Percentiles rank a stretch among this genome's conserved stretches.
Conservation (phyloP, 129 eudicot species). For the Solidago caesia region DNA sequence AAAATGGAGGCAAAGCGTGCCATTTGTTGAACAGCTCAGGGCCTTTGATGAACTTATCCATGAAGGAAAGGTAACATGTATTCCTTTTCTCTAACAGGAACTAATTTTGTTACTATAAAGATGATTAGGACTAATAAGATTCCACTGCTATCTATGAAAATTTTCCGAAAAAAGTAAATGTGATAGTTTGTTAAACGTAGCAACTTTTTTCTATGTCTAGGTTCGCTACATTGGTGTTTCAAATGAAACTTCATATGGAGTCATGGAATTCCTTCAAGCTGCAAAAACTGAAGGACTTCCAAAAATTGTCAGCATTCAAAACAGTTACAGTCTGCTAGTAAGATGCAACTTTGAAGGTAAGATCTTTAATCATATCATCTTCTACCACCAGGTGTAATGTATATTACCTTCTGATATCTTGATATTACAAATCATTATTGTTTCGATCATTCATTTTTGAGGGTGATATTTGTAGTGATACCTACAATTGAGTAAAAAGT, state of each 20-base stretch:
- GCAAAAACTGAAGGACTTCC: slow-evolving; percentile 81
- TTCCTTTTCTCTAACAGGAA: neutral
- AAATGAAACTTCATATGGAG: slow-evolving; percentile 97
- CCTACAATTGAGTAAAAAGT: neutral
- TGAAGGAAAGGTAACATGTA: slow-evolving; percentile 75
- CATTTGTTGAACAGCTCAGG: slow-evolving; percentile 79
- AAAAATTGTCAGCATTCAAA: slow-evolving; percentile 92
- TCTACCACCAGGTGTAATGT: neutral
- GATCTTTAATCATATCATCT: neutral
- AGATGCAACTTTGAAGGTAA: slow-evolving; percentile 86
- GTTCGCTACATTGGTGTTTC: slow-evolving; percentile 95
- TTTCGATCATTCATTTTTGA: neutral
- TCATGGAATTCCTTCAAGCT: slow-evolving; percentile 88
- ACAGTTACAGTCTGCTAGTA: slow-evolving; percentile 72
- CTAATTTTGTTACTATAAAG: neutral
- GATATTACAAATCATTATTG: neutral
- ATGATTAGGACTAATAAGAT: neutral
- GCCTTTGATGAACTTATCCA: slow-evolving; percentile 84
- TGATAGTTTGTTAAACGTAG: neutral
- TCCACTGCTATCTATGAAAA: neutral
- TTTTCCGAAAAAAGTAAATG: neutral
- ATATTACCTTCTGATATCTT: neutral
- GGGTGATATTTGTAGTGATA: slow-evolving; percentile 1
- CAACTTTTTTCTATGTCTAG: slow-evolving; percentile 32
- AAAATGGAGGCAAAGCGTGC: slow-evolving; percentile 79